Evolutionary conservation across 768 basidiomycete genomes (phyloP), one percentile per base, ranked within the genome.

Genomic region (Chalciporus pseudorubinellus): DNA sequence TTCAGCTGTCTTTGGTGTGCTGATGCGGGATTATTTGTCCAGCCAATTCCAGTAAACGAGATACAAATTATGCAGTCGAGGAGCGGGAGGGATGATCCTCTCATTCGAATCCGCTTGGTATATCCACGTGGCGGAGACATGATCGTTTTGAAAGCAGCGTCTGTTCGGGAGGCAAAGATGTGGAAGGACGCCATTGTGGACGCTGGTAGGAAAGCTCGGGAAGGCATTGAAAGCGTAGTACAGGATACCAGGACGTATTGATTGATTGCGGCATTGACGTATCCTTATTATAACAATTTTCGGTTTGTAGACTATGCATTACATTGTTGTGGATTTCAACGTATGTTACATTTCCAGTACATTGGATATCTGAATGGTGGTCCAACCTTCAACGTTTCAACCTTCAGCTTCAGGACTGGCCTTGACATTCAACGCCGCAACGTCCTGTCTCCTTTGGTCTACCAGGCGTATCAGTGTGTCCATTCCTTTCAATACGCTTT

Each of bases 11-110:
- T 16, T 36, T 20, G 28, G 18, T 7, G 43, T n/a, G 40, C 31
- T 4, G 24, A 36, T 34, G 13, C 16, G 12, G 18, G 36, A 26
- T 44, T n/a, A 38, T 29, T 9, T 24, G 20, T 16, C 20, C 55
- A 89, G 89, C 88, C 88, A n/a, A 84, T 90, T 41, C 81, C 84
- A 1, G 70, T 90, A n/a, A 73, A 80, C 5, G 83, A 88, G 58
- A 77, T 84, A 18, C 77, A 79, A 57, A 79, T 87, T 12, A 78
- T 74, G 51, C 78, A 82, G 5, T 65, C 75, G n/a, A 72, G 76
- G 19, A 59, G 11, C 1, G 74, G 74, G n/a, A 69, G 75, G 75
- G 90, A 92, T 58, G 84, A 89, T 63, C 59, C 76, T n/a, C 65
- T 77, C 4, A 85, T 95, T 73, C 78, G 82, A 49, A 67, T 94